Percentiles rank a stretch among this genome's conserved stretches.
Conservation (phyloP, 208 protist species). For the Balamuthia mandrillaris region DNA sequence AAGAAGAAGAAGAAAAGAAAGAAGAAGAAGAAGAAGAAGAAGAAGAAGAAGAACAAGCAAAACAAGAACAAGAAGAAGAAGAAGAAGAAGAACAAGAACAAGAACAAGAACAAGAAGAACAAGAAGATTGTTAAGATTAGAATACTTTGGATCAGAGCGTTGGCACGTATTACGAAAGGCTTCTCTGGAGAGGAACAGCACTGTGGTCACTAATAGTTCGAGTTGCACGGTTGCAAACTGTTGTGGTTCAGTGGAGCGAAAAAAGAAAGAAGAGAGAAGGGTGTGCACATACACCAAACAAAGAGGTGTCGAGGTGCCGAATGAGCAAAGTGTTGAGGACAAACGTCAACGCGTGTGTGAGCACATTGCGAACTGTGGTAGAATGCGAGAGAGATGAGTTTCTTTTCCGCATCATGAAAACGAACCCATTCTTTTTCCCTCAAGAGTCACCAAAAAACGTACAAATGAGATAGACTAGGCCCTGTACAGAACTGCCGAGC, state of each 20-base stretch:
- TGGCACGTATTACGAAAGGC: slow-evolving; percentile 14
- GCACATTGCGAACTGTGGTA: too few relatives aligned
- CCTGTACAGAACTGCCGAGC: too few relatives aligned
- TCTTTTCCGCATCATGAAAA: too few relatives aligned
- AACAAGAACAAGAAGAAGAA: background rate
- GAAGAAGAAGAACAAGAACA: slow-evolving; percentile 13
- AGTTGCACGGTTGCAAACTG: slow-evolving; percentile 21
- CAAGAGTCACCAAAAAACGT: too few relatives aligned
- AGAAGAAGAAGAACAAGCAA: background rate
- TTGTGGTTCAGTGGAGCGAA: background rate
- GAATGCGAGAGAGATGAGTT: too few relatives aligned
- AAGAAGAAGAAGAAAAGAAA: background rate
- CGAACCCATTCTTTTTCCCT: too few relatives aligned
- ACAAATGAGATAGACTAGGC: too few relatives aligned
- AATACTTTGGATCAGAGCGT: background rate
- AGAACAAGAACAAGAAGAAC: background rate
- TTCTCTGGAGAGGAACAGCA: slow-evolving; percentile 1
- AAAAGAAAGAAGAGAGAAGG: background rate
- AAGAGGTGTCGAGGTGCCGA: background rate
- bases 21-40: background rate
- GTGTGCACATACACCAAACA: background rate
- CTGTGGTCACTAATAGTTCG: slow-evolving; percentile 1
- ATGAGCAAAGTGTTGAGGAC: slow-evolving; percentile 1
- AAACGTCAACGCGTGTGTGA: slow-evolving; percentile 18
- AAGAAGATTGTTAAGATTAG: background rate